phyloP scores from a whole-genome alignment of 1,139 yeast genomes.

The Lodderomyces pseudojiufengensis region DNA sequence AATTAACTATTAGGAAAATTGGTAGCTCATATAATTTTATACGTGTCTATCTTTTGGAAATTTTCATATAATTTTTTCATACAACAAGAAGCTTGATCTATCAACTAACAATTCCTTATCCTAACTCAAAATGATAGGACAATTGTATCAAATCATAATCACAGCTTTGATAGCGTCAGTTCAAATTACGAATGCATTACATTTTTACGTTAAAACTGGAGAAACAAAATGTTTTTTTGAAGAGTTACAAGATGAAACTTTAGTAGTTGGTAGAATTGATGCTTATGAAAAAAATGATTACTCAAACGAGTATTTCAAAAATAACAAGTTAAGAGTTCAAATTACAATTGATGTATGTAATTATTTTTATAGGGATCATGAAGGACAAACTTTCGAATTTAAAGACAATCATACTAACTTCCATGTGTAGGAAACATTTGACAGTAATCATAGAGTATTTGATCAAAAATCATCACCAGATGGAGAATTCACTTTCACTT shows the following conservation, averaged over 20 bases:
- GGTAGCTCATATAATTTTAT: too few relatives aligned
- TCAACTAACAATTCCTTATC: too few relatives aligned
- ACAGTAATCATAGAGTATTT: constrained; percentile 44
- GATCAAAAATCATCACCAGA: constrained; percentile 36
- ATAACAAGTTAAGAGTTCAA: constrained; percentile 31
- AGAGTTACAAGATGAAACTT: constrained; percentile 40
- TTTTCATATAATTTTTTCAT: too few relatives aligned
- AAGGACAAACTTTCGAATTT: not conserved
- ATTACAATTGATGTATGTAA: constrained; percentile 39
- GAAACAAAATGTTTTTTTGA: constrained; percentile 47
- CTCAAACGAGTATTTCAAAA: constrained; percentile 27
- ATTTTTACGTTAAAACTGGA: constrained; percentile 44
- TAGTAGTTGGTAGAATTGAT: constrained; percentile 45
- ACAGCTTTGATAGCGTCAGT: constrained; percentile 1
- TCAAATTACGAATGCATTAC: constrained; percentile 28
- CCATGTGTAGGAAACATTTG: constrained; percentile 40
- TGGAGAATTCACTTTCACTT: constrained; percentile 44
- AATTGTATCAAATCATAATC: not conserved
- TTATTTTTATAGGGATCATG: not conserved
- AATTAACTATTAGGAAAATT: too few relatives aligned
- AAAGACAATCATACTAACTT: constrained; percentile 15
- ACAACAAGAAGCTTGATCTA: not conserved
- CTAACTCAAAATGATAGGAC: not conserved
- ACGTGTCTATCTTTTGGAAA: too few relatives aligned
- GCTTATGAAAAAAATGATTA: constrained; percentile 37